A percentile compares a stretch with the other conserved stretches of the same genome.
Evolutionary conservation across 2,329 filamentous ascomycete genomes (phyloP).

Genomic region (Orbilia javanica): DNA sequence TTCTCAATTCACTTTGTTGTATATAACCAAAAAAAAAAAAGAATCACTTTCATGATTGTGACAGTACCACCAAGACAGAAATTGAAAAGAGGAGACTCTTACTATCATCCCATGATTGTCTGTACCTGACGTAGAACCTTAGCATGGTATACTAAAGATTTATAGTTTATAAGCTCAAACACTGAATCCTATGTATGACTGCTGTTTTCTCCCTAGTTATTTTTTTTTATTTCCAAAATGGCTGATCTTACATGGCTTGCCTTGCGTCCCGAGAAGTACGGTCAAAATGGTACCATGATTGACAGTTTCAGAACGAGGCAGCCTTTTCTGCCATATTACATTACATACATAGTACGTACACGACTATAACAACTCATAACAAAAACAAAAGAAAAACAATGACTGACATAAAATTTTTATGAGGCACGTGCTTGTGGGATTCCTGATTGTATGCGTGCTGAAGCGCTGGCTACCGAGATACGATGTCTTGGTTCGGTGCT

Average conservation of each 20-base stretch:
- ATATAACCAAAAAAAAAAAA: too few species aligned
- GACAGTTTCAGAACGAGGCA: conserved; percentile 14
- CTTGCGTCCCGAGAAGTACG: conserved; percentile 8
- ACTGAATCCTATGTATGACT: not conserved
- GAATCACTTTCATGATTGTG: conserved; percentile 1
- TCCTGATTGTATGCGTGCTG: not conserved
- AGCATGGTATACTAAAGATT: not conserved
- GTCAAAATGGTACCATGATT: conserved; percentile 16
- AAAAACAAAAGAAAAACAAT: not conserved
- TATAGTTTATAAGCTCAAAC: not conserved
- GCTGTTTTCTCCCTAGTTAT: not conserved
- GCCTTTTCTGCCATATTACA: not conserved
- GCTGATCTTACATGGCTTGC: conserved; percentile 9
- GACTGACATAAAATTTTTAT: not conserved
- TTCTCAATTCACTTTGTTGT: not conserved
- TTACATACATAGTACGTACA: not conserved
- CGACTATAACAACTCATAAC: not conserved
- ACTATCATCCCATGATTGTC: conserved; percentile 1
- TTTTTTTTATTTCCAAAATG: not conserved
- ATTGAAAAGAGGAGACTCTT: not conserved
- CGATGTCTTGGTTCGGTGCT: not conserved
- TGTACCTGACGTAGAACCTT: not conserved
- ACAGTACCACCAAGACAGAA: not conserved
- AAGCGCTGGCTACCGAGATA: conserved; percentile 4
- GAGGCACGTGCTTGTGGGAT: conserved; percentile 4